Evolutionary conservation across 768 basidiomycete species (phyloP), one percentile per base, ranked within the genome.

Genomic region (Trametes meyenii): DNA sequence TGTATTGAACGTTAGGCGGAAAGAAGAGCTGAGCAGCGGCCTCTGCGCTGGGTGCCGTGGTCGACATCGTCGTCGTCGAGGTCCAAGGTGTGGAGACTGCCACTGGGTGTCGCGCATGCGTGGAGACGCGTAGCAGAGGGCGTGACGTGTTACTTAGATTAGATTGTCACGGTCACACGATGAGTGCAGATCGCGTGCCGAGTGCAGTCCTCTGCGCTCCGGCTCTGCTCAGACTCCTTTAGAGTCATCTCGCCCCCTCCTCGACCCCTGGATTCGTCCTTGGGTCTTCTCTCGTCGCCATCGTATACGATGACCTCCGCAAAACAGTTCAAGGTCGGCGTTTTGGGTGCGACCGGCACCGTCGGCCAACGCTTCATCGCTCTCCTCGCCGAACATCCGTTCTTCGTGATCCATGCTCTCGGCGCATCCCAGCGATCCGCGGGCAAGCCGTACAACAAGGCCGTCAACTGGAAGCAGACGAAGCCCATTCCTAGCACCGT

Each of bases 331-430:
- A 79, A 76, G 45, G 90, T 96, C 61, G 93, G 92, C 61, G 78
- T 96, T 49, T 80, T 95, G 10, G 93, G 93, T 35, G 93, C 94
- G 1, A 96, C 93, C 0, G 94, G 96, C 59, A 97, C 94, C 49
- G 96, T 98, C 50, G 96, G 96, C 23, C 96, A 98, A 75, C 85
- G 95, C 42, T 99, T 98, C 75, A 90, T 98, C 74, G 82, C 86
- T 51, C 86, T 98, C 50, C 88, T 99, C 50, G 80, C 92, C 4
- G 72, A 78, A 7, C 97, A 99, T 72, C 95, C 96, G 0, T 98
- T 89, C 86, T 98, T 99, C 75, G 77, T 79, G 61, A 81, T 98
- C 66, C 87, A 89, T 72, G 88, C 85, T 0, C 83, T 99, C 43
- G 96, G 96, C 42, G 97, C 97, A 44, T 96, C 94, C 11, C 76